Evolutionary conservation across 805 yeast species (phyloP).

Genomic region (Ogataea nitratoaversa): DNA sequence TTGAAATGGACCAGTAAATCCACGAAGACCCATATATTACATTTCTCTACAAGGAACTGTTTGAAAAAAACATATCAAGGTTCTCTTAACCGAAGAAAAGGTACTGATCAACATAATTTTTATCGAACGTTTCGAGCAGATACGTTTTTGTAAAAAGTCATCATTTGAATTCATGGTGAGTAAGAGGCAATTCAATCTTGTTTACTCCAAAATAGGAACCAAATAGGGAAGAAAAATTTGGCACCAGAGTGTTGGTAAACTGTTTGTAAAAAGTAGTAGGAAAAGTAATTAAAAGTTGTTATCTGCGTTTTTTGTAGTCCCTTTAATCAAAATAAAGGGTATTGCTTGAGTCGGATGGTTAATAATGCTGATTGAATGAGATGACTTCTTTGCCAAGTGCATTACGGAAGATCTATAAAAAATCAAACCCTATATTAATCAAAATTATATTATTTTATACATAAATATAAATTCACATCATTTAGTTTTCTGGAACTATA

Average conservation of each 20-base stretch:
- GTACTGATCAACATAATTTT: slow-evolving; percentile 8
- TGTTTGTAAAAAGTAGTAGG: slow-evolving; percentile 9
- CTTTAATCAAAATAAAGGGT: no score
- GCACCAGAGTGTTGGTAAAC: slow-evolving; percentile 96
- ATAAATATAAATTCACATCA: slow-evolving; percentile 24
- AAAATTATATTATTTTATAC: slow-evolving; percentile 23
- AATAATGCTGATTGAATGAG: no score
- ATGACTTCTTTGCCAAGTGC: no score
- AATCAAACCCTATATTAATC: slow-evolving; percentile 24
- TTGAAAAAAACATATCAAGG: neutral
- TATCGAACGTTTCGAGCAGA: neutral
- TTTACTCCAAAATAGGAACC: slow-evolving; percentile 91
- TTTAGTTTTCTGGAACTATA: slow-evolving; percentile 68
- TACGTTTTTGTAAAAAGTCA: slow-evolving; percentile 4
- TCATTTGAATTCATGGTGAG: slow-evolving; percentile 54
- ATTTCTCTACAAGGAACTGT: slow-evolving; percentile 1
- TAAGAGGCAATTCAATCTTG: slow-evolving; percentile 65
- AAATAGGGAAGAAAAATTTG: slow-evolving; percentile 51
- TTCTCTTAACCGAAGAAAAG: slow-evolving; percentile 15
- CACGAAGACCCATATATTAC: slow-evolving; percentile 27
- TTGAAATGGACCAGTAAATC: slow-evolving; percentile 68
- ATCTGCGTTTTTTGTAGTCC: no score
- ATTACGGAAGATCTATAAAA: neutral
- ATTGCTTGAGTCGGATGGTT: no score
- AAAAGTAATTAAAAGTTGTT: neutral